Percentiles rank a stretch among this genome's conserved stretches.
Conservation (phyloP, 2,329 filamentous ascomycete genomes). For the Fusarium sterilihyphosum region DNA sequence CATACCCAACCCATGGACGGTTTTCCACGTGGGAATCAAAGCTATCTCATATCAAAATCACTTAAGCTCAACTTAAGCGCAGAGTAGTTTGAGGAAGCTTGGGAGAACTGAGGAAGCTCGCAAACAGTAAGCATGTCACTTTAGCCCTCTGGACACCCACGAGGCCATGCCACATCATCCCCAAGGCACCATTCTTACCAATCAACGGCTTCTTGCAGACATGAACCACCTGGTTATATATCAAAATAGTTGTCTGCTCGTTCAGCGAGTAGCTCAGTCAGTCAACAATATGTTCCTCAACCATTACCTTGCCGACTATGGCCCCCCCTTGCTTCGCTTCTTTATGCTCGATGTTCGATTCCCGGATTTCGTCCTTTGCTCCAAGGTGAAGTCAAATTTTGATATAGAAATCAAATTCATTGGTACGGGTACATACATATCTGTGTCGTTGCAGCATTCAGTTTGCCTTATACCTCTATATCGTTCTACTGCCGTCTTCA, state of each 20-base stretch:
- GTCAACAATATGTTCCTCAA: not conserved
- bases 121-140: not conserved
- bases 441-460: not conserved
- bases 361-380: not conserved
- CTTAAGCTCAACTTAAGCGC: too few species aligned
- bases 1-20: not conserved
- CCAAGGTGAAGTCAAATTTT: not conserved
- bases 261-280: constrained; percentile 35
- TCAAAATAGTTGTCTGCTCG: not conserved
- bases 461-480: not conserved
- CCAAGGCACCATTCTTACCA: not conserved
- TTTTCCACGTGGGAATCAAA: not conserved
- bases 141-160: constrained; percentile 17
- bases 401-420: not conserved
- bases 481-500: not conserved
- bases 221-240: constrained; percentile 3
- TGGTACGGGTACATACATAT: not conserved
- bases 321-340: constrained; percentile 24
- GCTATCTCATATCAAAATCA: not conserved
- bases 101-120: not conserved
- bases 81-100: not conserved
- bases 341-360: constrained; percentile 22
- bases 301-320: constrained; percentile 26
- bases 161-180: not conserved
- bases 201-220: not conserved